These are phyloP conservation scores for Tetrapisispora fleetii DNA, from an alignment of 805 yeast genomes.

Conservation along the genomic window DNA sequence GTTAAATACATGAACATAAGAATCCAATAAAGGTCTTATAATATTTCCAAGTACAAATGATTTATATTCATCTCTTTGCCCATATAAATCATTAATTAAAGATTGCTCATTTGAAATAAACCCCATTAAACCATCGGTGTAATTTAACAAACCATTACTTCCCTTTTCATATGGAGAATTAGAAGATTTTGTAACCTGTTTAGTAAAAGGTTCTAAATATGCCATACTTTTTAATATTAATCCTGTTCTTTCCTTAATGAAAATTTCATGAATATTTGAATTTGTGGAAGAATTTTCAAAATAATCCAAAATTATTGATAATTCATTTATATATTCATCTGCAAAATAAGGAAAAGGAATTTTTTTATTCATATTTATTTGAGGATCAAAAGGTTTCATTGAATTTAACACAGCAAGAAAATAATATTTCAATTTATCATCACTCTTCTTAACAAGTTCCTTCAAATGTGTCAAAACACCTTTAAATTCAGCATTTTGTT, in stretches of 20 bases:
- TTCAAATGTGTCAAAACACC: constrained; percentile 58
- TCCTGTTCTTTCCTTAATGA: constrained; percentile 35
- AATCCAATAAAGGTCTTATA: constrained; percentile 29
- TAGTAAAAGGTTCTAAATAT: constrained; percentile 38
- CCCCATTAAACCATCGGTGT: constrained; percentile 42
- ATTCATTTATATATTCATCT: constrained; percentile 30
- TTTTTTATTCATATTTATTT: constrained; percentile 31
- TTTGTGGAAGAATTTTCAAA: constrained; percentile 31
- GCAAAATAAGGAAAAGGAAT: constrained; percentile 34
- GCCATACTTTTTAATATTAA: constrained; percentile 37
- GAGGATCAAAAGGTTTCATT: constrained; percentile 38
- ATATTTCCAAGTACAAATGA: constrained; percentile 26
- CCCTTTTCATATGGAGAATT: constrained; percentile 52
- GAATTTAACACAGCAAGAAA: constrained; percentile 38
- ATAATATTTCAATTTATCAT: constrained; percentile 40
- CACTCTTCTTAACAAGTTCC: constrained; percentile 46
- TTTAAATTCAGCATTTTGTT: constrained; percentile 38
- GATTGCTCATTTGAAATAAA: constrained; percentile 42
- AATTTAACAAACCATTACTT: constrained; percentile 45
- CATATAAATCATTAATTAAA: constrained; percentile 35
- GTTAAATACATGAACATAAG: constrained; percentile 32
- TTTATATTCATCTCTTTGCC: constrained; percentile 26
- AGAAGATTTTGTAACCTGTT: constrained; percentile 29
- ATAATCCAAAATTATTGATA: constrained; percentile 37
- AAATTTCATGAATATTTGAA: constrained; percentile 27